Evolutionary conservation across 495 filamentous ascomycete genomes (phyloP), one percentile per base, ranked within the genome.

Genomic region (Aspergillus bridgeri): DNA sequence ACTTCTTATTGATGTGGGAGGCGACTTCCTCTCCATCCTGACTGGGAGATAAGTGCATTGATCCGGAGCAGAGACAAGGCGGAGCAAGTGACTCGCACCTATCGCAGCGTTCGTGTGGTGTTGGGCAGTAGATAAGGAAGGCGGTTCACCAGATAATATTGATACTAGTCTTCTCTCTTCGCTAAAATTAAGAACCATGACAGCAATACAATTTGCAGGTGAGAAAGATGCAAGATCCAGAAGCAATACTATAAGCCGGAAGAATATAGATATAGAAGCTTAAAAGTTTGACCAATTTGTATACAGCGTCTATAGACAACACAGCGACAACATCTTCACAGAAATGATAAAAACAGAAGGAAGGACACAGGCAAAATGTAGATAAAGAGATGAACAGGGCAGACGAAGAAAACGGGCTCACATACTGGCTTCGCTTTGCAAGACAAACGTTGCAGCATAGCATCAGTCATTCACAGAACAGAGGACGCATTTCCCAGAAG

Each of bases 381-480:
- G 15, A 42, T 29, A 53, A 49, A 48, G 17, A 29, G 18, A n/a
- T 17, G n/a, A n/a, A 6, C 27, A 29, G 11, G 11, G 11, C 27
- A 29, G 27, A 29, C 6, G 27, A 7, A 29, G 27, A 29, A 29
- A 29, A n/a, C 33, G 48, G 25, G 24, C 15, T 21, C 50, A 19
- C 29, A 43, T 42, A 42, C n/a, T 27, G 25, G 15, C 33, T 29
- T 33, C n/a, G 29, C 17, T 17, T 21, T 42, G 50, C 29, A 17
- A 51, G 24, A 42, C 11, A 24, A 43, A 52, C 50, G 27, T 47
- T 43, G 59, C 58, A 60, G 21, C 55, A 48, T 53, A 56, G 42
- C 48, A 51, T 62, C 43, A 51, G 47, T 60, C 54, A 60, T 56
- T 58, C 38, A 59, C 48, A 42, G 61, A 53, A 51, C 54, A 22